phyloP scores from a whole-genome alignment of 805 yeast genomes.

The Maudiozyma saulgeensis region DNA sequence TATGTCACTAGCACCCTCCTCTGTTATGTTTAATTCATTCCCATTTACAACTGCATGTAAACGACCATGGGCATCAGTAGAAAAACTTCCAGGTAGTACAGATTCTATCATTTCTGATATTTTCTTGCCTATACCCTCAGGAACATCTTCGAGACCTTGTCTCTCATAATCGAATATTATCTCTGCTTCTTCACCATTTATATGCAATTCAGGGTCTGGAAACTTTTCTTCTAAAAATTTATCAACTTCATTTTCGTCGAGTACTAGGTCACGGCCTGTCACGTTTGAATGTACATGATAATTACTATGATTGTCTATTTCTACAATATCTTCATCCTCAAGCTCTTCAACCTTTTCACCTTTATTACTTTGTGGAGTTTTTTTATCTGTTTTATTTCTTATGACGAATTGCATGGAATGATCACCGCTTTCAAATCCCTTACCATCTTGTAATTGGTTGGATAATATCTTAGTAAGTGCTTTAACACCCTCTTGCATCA shows the following conservation, averaged over 20 bases:
- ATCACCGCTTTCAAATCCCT: slow-evolving; percentile 10
- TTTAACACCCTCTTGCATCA: slow-evolving; percentile 30
- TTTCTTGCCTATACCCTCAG: slow-evolving; percentile 20
- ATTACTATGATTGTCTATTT: slow-evolving; percentile 10
- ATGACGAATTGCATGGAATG: slow-evolving; percentile 20
- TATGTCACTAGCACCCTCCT: slow-evolving; percentile 5
- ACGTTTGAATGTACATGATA: slow-evolving; percentile 5
- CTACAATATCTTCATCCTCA: slow-evolving; percentile 6
- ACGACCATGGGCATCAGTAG: slow-evolving; percentile 18
- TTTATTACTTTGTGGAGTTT: not conserved
- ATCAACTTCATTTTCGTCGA: not conserved
- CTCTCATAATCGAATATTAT: slow-evolving; percentile 26
- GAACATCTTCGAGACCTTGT: slow-evolving; percentile 17
- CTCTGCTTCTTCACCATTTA: slow-evolving; percentile 23
- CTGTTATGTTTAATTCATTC: slow-evolving; percentile 17
- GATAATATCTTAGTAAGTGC: slow-evolving; percentile 25
- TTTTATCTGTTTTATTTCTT: slow-evolving; percentile 6
- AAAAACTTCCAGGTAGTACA: slow-evolving; percentile 22
- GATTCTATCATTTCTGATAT: slow-evolving; percentile 25
- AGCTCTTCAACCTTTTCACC: not conserved
- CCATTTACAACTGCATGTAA: slow-evolving; percentile 22
- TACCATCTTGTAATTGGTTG: slow-evolving; percentile 21
- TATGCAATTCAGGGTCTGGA: slow-evolving; percentile 19
- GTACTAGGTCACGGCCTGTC: not conserved
- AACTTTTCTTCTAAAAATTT: slow-evolving; percentile 10